Base-by-base conservation (phyloP, 1,139 yeast genomes). In the Lodderomyces beijingensis region DNA sequence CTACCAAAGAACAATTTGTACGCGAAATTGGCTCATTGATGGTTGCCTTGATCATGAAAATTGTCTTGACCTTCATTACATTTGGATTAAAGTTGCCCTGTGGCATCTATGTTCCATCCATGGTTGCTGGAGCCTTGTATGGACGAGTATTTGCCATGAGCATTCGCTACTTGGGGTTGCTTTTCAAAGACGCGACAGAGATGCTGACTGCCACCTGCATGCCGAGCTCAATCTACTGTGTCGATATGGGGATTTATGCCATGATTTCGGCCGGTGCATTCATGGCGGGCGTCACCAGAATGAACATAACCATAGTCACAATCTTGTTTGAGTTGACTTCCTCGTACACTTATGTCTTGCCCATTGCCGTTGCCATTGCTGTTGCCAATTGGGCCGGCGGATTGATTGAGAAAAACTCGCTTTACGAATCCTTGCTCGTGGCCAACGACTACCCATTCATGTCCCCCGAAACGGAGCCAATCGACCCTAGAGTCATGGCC, bases 181-280 rank as follows among this genome's bases (percentile, higher is more conserved):
- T 43, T 7, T 44, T 49, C 26, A 53, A 15, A 25, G 15, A 22
- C 3, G 22, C 15, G 11, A 26, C 15, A 9, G 12, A 20, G 6
- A n/a, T 22, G 8, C 6, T 18, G 5, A n/a, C 16, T 13, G 43
- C 45, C 29, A 47, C 45, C 31, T 58, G 46, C 41, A 35, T 37
- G 4, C 45, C 34, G 5, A 39, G 41, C 25, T 25, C 41, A 1
- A 32, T 40, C 4, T 45, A 49, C 5, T 58, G 74, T 50, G 59
- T 70, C n/a, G 77, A 70, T 39, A 59, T 75, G 37, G 84, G 83
- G 0, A 73, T 76, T n/a, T 77, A 77, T 50, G 71, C 82, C 3
- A 74, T 77, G 77, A 76, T 77, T 2, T 73, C 79, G 7, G 83
- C 83, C 0, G 84, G 83, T 3, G 79, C 83, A 1, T 76, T 76